Evolutionary conservation across 805 yeast genomes (phyloP), one percentile per base, ranked within the genome.

Genomic region (Saturnispora serradocipensis): DNA sequence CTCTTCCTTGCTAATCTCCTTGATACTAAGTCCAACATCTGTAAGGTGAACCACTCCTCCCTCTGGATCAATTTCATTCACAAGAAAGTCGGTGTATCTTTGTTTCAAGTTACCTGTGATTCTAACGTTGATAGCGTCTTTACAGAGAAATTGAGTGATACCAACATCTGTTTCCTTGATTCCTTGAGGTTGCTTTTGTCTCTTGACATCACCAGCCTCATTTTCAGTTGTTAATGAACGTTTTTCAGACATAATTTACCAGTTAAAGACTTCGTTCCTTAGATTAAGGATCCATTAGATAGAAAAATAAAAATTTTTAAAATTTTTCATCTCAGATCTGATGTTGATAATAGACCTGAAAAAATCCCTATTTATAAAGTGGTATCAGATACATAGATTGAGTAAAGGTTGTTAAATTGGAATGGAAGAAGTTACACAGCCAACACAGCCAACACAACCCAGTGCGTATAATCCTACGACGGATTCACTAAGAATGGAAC

Each of bases 41-140:
- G 69, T 64, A 55, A 93, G 72, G 64, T 83, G 90, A 11, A 90
- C 77, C 2, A 89, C 96, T 2, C 77, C 68, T 1, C 87, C 95
- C 22, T 78, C 69, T 30, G 68, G 59, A 54, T 75, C 84, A 52
- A 93, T 84, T 67, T 93, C 99, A 67, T 89, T 88, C 44, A 93
- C 99, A 63, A 88, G 75, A 65, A 93, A 93, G 65, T 93, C 99
- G 11, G 96, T 84, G 67, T 89, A 90, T 55, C 97, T 73, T 62
- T 87, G 95, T 66, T 93, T 93, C 59, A 93, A 72, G 13, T 77
- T 74, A 2, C 98, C 99, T 16, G 66, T 65, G 56, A 93, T 88
- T 3, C 97, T 95, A 35, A 88, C 68, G 30, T 47, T 45, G 5
- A 52, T 46, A 9, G 53, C 50, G n/a, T 45, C 18, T 36, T 53